Evolutionary conservation across 257 asterid genomes (phyloP).

Genomic region (Jacaranda mimosifolia): DNA sequence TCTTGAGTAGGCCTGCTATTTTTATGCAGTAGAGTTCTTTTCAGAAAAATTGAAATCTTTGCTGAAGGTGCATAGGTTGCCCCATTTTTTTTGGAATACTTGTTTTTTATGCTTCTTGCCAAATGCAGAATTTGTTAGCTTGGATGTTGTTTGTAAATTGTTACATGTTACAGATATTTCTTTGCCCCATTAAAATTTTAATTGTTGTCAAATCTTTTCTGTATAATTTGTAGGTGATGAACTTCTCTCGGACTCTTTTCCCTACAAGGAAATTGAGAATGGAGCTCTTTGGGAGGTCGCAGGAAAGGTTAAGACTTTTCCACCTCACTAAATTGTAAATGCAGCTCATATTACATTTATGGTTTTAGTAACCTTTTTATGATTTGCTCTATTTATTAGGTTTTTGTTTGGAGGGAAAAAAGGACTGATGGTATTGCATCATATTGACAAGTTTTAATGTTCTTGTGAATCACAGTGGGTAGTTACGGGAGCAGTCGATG

Average conservation of each 20-base stretch:
- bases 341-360: background rate
- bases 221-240: slow-evolving; percentile 65
- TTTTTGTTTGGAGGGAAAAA: no score
- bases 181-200: background rate
- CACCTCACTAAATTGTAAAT: background rate
- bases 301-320: slow-evolving; percentile 66
- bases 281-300: slow-evolving; percentile 91
- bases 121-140: no score
- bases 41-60: background rate
- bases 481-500: slow-evolving; percentile 65
- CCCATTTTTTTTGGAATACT: background rate
- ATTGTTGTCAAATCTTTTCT: background rate
- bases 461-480: slow-evolving; percentile 71
- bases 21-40: no score
- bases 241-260: slow-evolving; percentile 95
- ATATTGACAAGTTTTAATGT: background rate
- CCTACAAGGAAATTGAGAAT: slow-evolving; percentile 74
- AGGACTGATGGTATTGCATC: no score
- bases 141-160: background rate
- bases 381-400: no score
- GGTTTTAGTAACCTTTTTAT: background rate
- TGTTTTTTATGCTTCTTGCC: background rate
- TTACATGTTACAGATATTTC: background rate
- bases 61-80: background rate
- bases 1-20: no score